phyloP scores from a whole-genome alignment of 164 flowering plant genomes.

The Vitis rupestris region DNA sequence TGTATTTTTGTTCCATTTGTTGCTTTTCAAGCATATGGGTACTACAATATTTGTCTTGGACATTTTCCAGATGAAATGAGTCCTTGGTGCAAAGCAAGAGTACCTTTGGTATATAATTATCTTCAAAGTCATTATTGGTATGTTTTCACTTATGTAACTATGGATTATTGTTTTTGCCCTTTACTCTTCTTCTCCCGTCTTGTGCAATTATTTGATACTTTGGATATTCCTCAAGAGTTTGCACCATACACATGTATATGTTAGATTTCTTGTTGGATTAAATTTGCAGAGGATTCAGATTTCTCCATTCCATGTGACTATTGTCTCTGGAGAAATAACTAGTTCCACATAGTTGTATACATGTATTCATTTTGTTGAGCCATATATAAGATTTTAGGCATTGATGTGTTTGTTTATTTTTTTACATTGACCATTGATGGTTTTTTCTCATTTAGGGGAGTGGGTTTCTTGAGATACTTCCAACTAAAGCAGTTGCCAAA shows the following conservation, averaged over 20 bases:
- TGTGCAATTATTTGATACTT: no score
- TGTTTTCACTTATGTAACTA: constrained; percentile 12
- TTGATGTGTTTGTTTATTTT: not conserved
- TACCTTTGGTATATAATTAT: constrained; percentile 77
- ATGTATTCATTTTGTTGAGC: not conserved
- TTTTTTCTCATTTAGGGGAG: constrained; percentile 61
- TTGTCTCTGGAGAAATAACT: no score
- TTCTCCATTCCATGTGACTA: no score
- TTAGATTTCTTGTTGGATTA: no score
- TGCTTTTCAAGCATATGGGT: constrained; percentile 90
- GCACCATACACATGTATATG: no score
- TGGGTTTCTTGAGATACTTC: constrained; percentile 90
- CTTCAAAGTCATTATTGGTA: constrained; percentile 95
- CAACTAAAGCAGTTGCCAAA: constrained; percentile 91
- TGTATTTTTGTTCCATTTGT: constrained; percentile 66
- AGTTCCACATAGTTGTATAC: no score
- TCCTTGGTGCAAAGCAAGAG: constrained; percentile 91
- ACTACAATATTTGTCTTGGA: constrained; percentile 70
- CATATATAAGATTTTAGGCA: no score
- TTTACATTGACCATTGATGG: not conserved
- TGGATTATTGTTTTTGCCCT: not conserved
- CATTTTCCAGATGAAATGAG: constrained; percentile 47
- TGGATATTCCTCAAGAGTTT: no score
- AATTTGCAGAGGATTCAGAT: no score
- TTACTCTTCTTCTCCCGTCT: not conserved